Percentiles rank a stretch among this genome's conserved stretches.
Conservation (phyloP, 2,329 filamentous ascomycete genomes). For the Chaetomium sp. region DNA sequence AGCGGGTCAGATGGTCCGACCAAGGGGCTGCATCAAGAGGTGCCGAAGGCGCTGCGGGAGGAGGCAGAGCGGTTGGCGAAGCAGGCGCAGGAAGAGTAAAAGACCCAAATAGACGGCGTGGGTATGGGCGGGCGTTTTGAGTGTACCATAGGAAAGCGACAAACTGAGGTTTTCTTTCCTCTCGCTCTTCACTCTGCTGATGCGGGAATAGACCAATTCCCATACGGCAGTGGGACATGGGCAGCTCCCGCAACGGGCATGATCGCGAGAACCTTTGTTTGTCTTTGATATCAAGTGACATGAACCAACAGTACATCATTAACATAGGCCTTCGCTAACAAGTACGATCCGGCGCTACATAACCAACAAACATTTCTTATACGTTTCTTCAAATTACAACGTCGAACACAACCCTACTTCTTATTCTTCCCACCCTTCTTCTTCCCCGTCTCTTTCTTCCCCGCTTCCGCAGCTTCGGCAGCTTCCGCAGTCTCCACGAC, state of each 20-base stretch:
- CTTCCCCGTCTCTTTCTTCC: background rate
- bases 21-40: slow-evolving; percentile 86
- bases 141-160: slow-evolving; percentile 18
- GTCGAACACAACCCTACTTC: background rate
- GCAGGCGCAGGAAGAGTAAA: slow-evolving; percentile 69
- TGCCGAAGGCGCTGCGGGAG: slow-evolving; percentile 82
- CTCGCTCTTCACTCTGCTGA: background rate
- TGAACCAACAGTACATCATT: background rate
- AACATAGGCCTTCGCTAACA: background rate
- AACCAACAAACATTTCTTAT: background rate
- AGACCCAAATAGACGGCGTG: background rate
- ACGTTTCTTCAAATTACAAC: background rate
- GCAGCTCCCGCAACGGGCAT: background rate
- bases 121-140: slow-evolving; percentile 1
- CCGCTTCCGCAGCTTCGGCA: too few species aligned
- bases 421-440: slow-evolving; percentile 1
- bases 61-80: slow-evolving; percentile 92
- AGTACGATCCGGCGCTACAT: background rate
- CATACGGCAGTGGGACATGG: slow-evolving; percentile 10
- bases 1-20: slow-evolving; percentile 78
- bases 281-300: background rate
- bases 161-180: background rate
- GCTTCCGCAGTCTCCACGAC: too few species aligned
- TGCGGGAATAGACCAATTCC: slow-evolving; percentile 20
- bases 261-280: background rate